Base-by-base conservation (phyloP, 805 yeast species). In the Candida manassasensis region DNA sequence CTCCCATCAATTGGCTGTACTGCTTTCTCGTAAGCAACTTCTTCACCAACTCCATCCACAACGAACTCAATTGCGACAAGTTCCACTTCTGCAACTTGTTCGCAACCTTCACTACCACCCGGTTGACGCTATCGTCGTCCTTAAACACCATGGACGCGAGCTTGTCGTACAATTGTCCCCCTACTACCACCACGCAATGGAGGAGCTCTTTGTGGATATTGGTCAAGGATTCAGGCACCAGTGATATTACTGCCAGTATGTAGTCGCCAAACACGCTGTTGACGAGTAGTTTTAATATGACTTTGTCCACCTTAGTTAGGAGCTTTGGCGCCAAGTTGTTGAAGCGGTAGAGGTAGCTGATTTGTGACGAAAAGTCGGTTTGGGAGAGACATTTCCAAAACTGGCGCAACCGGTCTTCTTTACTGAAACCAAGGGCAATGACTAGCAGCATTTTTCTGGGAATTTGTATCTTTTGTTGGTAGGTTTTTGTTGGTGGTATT, bases 381-480 rank as follows among this genome's bases (percentile, higher is more conserved):
- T 27, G 32, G 3, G 24, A 13, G 15, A 61, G 42, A 26, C 43
- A 30, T 6, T 32, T 32, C 57, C 63, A 60, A 35, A 61, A 57
- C 17, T 37, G 37, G 3, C 40, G 34, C 19, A 52, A 41, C 17
- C 48, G 42, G 14, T 35, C 48, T 9, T 29, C 36, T 8, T 50
- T 45, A 6, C 52, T 40, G 3, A 47, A 34, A 5, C 61, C 34
- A 35, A 51, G 40, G 9, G 42, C 52, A 11, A 50, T 32, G 1
- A 48, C 50, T 19, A 54, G 47, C 13, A 35, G 27, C 8, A 40
- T 42, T 19, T 46, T 43, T 30, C 21, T 7, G 12, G 16, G 12
- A 5, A 21, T 30, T 4, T 21, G 16, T n/a, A 13, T 11, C 25
- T 15, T 30, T 15, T 30, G 24, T 6, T 19, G 18, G 15, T 30